Conservation (phyloP, 345 rosid genomes). For the Populus davidiana region DNA sequence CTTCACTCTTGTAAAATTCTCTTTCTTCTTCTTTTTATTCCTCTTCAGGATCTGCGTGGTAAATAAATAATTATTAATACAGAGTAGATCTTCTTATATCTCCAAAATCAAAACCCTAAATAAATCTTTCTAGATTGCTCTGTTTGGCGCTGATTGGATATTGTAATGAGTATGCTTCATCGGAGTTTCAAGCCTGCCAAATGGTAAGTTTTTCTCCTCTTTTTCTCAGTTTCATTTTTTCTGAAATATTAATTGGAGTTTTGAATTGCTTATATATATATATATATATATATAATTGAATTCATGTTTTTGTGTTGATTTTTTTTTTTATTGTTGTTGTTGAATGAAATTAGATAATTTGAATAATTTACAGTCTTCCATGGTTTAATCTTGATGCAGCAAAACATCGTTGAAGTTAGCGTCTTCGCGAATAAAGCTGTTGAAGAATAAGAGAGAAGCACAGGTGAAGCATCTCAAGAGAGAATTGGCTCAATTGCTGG, state of each 20-base stretch:
- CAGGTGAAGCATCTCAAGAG: slow-evolving; percentile 67
- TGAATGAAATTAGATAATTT: background rate
- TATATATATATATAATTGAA: background rate
- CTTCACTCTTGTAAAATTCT: background rate
- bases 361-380: too few relatives aligned
- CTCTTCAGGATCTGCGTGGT: slow-evolving; percentile 12
- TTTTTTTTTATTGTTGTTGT: background rate
- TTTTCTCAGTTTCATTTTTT: background rate
- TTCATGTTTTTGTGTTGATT: background rate
- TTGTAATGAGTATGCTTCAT: slow-evolving; percentile 44
- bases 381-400: slow-evolving; percentile 37
- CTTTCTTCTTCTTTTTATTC: background rate
- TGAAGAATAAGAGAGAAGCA: slow-evolving; percentile 68
- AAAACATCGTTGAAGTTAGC: slow-evolving; percentile 75
- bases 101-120: background rate
- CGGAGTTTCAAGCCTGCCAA: slow-evolving; percentile 89
- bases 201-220: slow-evolving; percentile 43
- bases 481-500: slow-evolving; percentile 74
- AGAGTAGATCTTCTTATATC: background rate
- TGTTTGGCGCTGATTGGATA: too few relatives aligned
- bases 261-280: background rate
- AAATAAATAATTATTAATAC: too few relatives aligned
- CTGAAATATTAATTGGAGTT: too few relatives aligned
- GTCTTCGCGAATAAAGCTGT: slow-evolving; percentile 63
- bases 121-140: background rate